Base-by-base conservation (phyloP, 495 filamentous ascomycete species). In the Physcia stellaris region DNA sequence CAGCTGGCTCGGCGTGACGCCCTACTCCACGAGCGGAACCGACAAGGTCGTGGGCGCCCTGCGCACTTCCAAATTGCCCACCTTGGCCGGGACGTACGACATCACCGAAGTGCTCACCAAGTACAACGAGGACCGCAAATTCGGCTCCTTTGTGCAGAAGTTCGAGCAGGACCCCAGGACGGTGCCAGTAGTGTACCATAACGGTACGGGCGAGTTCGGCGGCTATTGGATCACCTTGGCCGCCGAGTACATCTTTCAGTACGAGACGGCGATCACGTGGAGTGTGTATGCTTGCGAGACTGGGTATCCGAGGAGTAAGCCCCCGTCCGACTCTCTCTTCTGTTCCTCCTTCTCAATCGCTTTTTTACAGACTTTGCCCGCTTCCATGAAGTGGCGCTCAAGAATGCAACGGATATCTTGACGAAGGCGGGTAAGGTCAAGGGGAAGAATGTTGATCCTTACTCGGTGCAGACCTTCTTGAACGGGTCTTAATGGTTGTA, bases 101-200 rank as follows among this genome's bases (percentile, higher is more conserved):
- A 34, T 34, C 32, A 34, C 32, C 7, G 32, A 34, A 17, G n/a
- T n/a, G n/a, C n/a, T n/a, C n/a, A n/a, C n/a, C n/a, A n/a, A n/a
- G n/a, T n/a, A n/a, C n/a, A n/a, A n/a, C n/a, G n/a, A n/a, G n/a
- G n/a, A n/a, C n/a, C n/a, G n/a, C n/a, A n/a, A n/a, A n/a, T n/a
- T n/a, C 38, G 38, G 38, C 38, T 41, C 38, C 10, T 41, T 41
- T 17, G 34, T 35, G 27, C 16, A 37, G 38, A 32, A 41, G 13
- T 41, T 41, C 23, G 5, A 41, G 21, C 4, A 5, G 28, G 6
- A 33, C 29, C 26, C 38, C 11, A 5, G 21, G n/a, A 39, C 36
- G n/a, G 23, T 39, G 10, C 36, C 36, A 10, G 4, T 39, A 11
- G 27, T 18, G 22, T 41, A 5, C 28, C 12, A 6, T 17, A 37